phyloP scores from a whole-genome alignment of 2,329 filamentous ascomycete genomes.

The Blastomyces percursus region DNA sequence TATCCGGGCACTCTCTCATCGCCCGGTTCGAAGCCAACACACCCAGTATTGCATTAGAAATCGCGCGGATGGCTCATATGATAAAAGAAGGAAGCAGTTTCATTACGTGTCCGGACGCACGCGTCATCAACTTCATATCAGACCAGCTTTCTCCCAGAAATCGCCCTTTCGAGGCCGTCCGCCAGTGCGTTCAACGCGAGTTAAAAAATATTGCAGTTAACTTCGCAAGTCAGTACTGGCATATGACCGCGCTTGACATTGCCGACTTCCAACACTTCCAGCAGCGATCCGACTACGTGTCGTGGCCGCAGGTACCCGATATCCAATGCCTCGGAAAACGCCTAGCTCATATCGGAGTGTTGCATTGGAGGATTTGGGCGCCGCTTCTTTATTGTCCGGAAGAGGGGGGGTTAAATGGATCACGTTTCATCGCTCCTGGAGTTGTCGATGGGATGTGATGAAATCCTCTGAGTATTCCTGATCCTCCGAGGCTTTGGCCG shows the following conservation, averaged over 20 bases:
- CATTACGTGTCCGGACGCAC: constrained; percentile 23
- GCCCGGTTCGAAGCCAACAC: constrained; percentile 18
- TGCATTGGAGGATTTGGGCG: constrained; percentile 87
- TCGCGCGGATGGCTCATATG: constrained; percentile 25
- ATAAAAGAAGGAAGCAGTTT: constrained; percentile 9
- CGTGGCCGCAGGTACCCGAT: constrained; percentile 5
- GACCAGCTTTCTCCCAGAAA: constrained; percentile 23
- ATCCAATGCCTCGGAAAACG: constrained; percentile 53
- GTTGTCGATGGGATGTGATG: background rate
- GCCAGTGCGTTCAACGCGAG: constrained; percentile 20
- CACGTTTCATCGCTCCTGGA: background rate
- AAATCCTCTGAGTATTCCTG: background rate
- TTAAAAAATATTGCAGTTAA: constrained; percentile 24
- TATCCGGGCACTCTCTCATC: background rate
- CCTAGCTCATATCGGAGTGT: constrained; percentile 67
- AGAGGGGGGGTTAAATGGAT: background rate
- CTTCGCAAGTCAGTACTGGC: constrained; percentile 28
- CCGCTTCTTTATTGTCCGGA: constrained; percentile 55
- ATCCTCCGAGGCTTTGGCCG: background rate
- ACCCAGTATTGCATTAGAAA: constrained; percentile 32
- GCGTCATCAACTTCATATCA: constrained; percentile 26
- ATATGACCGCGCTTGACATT: constrained; percentile 34
- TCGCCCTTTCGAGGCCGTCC: constrained; percentile 23
- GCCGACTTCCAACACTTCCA: constrained; percentile 32
- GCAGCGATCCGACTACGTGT: constrained; percentile 14